Percentiles rank a stretch among this genome's conserved stretches.
Evolutionary conservation across 1,284 basidiomycete genomes (phyloP).

Genomic region (Amylostereum areolatum): DNA sequence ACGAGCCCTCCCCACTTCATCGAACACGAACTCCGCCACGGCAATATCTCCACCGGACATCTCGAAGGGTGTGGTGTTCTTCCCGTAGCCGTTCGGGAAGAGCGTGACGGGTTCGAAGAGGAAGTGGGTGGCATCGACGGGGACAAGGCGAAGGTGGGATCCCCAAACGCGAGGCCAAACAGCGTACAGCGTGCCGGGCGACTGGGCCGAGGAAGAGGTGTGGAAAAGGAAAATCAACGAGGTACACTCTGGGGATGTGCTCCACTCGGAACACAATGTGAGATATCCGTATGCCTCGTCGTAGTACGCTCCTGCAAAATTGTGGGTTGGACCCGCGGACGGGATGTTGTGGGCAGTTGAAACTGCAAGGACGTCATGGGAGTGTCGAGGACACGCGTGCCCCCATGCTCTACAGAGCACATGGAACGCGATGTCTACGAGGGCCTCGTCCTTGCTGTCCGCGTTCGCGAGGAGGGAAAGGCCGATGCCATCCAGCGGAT

Average conservation of each 20-base stretch:
- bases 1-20: constrained; percentile 6
- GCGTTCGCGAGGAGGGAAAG: constrained; percentile 35
- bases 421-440: constrained; percentile 18
- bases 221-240: constrained; percentile 14
- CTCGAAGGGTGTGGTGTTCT: constrained; percentile 18
- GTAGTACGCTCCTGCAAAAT: constrained; percentile 16
- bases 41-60: not conserved
- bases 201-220: not conserved
- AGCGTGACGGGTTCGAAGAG: constrained; percentile 10
- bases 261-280: constrained; percentile 13
- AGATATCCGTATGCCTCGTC: constrained; percentile 17
- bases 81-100: constrained; percentile 20
- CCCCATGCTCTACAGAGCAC: not conserved
- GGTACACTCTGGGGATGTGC: constrained; percentile 9
- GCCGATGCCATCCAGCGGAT: constrained; percentile 28
- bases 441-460: constrained; percentile 27
- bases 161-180: constrained; percentile 13
- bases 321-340: constrained; percentile 6
- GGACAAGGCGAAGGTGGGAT: constrained; percentile 15
- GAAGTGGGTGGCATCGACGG: constrained; percentile 10
- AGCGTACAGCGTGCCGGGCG: constrained; percentile 9
- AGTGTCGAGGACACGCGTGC: not conserved
- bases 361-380: not conserved
- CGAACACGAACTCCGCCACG: constrained; percentile 13
- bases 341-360: not conserved